Evolutionary conservation across 768 basidiomycete species (phyloP).

Genomic region (Rossbeevera mucosa): DNA sequence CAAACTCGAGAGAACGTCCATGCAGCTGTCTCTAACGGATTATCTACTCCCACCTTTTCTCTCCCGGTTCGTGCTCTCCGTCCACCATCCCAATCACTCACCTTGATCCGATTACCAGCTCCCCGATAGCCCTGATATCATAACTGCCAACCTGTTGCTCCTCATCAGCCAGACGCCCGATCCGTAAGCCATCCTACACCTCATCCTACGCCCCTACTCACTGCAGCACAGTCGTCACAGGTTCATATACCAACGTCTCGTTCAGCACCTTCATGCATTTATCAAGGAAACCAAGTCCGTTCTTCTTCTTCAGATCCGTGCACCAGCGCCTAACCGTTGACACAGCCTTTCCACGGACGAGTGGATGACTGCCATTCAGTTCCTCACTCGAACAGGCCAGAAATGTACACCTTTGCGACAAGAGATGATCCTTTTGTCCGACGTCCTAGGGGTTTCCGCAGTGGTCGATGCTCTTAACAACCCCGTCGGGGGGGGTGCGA

Average conservation of each 20-base stretch:
- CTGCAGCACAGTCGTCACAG: slow-evolving; percentile 33
- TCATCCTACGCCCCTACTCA: background rate
- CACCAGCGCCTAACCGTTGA: background rate
- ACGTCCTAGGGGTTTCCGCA: slow-evolving; percentile 71
- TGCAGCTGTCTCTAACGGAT: slow-evolving; percentile 38
- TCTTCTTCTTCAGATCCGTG: background rate
- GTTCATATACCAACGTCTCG: slow-evolving; percentile 48
- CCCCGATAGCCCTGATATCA: slow-evolving; percentile 45
- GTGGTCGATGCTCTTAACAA: slow-evolving; percentile 76
- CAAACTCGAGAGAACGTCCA: slow-evolving; percentile 9
- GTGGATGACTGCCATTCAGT: slow-evolving; percentile 78
- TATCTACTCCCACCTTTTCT: slow-evolving; percentile 34
- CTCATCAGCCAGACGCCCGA: slow-evolving; percentile 35
- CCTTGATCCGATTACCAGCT: slow-evolving; percentile 31
- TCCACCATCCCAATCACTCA: background rate
- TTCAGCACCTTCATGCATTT: slow-evolving; percentile 71
- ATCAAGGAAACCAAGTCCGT: slow-evolving; percentile 61
- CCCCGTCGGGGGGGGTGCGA: slow-evolving; percentile 54
- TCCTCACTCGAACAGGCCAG: slow-evolving; percentile 72
- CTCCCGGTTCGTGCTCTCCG: slow-evolving; percentile 35
- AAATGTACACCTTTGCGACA: slow-evolving; percentile 64
- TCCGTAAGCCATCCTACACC: slow-evolving; percentile 30
- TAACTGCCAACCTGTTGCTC: slow-evolving; percentile 45
- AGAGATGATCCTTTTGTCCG: slow-evolving; percentile 86
- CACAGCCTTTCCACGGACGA: slow-evolving; percentile 70